phyloP scores from a whole-genome alignment of 371 early-diverging fungal species.

The Conidiobolus incongruus region DNA sequence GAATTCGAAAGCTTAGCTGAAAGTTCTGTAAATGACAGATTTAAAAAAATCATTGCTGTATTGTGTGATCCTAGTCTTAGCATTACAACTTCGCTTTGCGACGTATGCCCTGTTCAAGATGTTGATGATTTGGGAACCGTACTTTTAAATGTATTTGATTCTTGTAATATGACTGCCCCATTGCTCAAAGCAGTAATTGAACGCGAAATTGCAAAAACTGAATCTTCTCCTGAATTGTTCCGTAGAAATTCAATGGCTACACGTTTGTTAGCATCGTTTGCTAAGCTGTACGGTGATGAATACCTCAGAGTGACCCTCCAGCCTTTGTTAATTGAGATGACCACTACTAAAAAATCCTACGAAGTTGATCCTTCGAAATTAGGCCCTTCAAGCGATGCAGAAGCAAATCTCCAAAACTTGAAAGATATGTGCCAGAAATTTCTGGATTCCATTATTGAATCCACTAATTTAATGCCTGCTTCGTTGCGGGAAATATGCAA shows the following conservation, averaged over 20 bases:
- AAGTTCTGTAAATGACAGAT: constrained; percentile 43
- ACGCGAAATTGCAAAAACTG: constrained; percentile 55
- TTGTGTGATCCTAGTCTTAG: constrained; percentile 37
- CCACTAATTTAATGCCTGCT: constrained; percentile 38
- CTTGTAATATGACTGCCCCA: constrained; percentile 36
- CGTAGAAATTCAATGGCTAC: constrained; percentile 82
- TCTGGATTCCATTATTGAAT: constrained; percentile 60
- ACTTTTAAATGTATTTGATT: constrained; percentile 56
- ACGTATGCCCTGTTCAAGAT: constrained; percentile 66
- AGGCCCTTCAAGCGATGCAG: constrained; percentile 27
- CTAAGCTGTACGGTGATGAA: constrained; percentile 53
- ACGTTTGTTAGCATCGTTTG: constrained; percentile 56
- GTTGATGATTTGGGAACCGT: constrained; percentile 67
- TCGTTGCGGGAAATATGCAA: constrained; percentile 61
- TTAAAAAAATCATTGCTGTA: constrained; percentile 46
- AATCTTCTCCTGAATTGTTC: constrained; percentile 43
- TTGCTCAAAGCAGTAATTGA: constrained; percentile 62
- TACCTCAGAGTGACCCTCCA: constrained; percentile 62
- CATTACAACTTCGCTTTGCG: constrained; percentile 58
- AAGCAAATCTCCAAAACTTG: constrained; percentile 55
- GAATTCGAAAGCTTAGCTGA: constrained; percentile 67
- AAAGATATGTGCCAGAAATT: constrained; percentile 48
- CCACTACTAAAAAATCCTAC: constrained; percentile 25
- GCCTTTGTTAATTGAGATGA: constrained; percentile 34
- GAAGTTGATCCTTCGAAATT: constrained; percentile 70